These are phyloP conservation scores for Corymbia citriodora DNA, from an alignment of 441 rosid species.

Conservation along the genomic window DNA sequence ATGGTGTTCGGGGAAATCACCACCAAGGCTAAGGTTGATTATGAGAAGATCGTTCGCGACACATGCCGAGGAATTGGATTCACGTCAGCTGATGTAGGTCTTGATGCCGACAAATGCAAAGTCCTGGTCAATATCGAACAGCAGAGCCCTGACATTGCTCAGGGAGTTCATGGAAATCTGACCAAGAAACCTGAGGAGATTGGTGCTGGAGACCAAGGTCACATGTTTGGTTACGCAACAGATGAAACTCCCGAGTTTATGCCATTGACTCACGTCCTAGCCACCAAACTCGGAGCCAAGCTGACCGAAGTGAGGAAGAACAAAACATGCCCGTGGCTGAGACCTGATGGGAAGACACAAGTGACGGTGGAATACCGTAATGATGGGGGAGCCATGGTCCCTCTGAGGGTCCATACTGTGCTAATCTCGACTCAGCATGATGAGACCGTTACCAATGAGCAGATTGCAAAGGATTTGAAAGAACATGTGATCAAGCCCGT, in stretches of 20 bases:
- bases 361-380: conserved; percentile 38
- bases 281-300: conserved; percentile 61
- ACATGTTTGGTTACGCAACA: conserved; percentile 66
- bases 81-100: conserved; percentile 48
- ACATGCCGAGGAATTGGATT: conserved; percentile 60
- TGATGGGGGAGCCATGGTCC: conserved; percentile 40
- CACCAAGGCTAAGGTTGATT: conserved; percentile 52
- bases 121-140: conserved; percentile 60
- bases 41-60: conserved; percentile 55
- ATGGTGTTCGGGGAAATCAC: conserved; percentile 68
- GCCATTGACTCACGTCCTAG: conserved; percentile 61
- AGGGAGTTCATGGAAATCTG: conserved; percentile 59
- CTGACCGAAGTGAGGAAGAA: conserved; percentile 60
- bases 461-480: conserved; percentile 28
- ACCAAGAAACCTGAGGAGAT: conserved; percentile 54
- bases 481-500: conserved; percentile 66
- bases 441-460: conserved; percentile 32
- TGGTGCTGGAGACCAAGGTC: conserved; percentile 67
- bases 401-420: conserved; percentile 35
- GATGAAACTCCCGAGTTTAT: conserved; percentile 66
- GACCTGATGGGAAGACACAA: conserved; percentile 52
- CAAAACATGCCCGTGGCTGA: conserved; percentile 37
- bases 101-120: conserved; percentile 59
- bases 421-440: conserved; percentile 46
- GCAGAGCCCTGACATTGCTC: conserved; percentile 60